Evolutionary conservation across 768 basidiomycete species (phyloP), one percentile per base, ranked within the genome.

Genomic region (Boletellus sp.): DNA sequence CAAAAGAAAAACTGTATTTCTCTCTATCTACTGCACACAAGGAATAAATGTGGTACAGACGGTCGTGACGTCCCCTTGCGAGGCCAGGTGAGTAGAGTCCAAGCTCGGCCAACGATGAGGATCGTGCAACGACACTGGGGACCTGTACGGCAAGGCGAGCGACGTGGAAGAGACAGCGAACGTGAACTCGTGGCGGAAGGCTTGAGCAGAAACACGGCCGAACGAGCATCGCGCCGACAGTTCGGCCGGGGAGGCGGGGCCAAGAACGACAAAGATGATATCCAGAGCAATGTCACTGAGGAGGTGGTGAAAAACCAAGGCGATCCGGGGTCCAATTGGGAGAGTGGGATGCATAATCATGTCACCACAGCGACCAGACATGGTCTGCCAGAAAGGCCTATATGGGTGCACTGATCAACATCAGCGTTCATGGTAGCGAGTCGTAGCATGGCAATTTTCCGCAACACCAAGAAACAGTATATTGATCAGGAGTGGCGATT

Each of bases 1-100:
- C 71, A 67, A 68, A 68, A 68, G 59, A 63, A 69, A 47, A 66
- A 69, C 58, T 68, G 54, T 68, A 68, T 68, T 70, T 69, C 57
- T 69, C 57, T 48, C 56, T 64, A 68, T 64, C 55, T 68, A 70
- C 41, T 48, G 49, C 63, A 70, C 64, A 68, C 44, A 58, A 60
- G 50, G 54, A 50, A 57, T 42, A 44, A 58, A 53, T 47, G 50
- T 48, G 47, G 48, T 58, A 67, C 53, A 67, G 42, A 51, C 45
- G 37, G 44, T 23, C 41, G 49, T 37, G 45, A 50, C 22, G 45
- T 35, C 17, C 48, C 24, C 32, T 45, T 47, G 51, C 19, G 50
- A 23, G 50, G 34, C 19, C 43, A 17, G 26, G 41, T 26, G 37
- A 34, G 20, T 28, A 34, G 38, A 12, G 45, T 36, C 43, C 36